Percentiles rank a stretch among this genome's conserved stretches.
phyloP scores from a whole-genome alignment of 2,329 filamentous ascomycete species.

The Fusarium lateritium region DNA sequence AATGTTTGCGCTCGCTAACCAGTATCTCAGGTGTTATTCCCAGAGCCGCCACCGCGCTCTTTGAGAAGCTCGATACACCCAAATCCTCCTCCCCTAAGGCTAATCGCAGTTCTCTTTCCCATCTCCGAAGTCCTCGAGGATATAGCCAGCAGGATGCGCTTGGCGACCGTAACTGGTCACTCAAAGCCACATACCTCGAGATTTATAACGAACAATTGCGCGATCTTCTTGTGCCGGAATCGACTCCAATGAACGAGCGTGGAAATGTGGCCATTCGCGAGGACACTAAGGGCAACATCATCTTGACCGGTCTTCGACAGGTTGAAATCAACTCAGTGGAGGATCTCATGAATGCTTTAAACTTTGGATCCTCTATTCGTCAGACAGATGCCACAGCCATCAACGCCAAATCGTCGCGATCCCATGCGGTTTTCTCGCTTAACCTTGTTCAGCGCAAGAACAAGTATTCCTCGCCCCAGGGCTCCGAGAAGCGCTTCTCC shows the following conservation, averaged over 20 bases:
- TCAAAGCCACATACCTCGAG: slow-evolving; percentile 95
- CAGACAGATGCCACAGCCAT: slow-evolving; percentile 98
- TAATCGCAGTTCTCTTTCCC: slow-evolving; percentile 79
- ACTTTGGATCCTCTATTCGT: slow-evolving; percentile 92
- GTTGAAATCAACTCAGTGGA: slow-evolving; percentile 92
- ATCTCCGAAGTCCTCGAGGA: slow-evolving; percentile 83
- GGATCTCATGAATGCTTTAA: slow-evolving; percentile 89
- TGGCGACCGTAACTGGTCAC: slow-evolving; percentile 84
- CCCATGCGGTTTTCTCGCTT: slow-evolving; percentile 96
- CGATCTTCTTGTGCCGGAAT: slow-evolving; percentile 87
- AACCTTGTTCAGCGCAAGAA: slow-evolving; percentile 90
- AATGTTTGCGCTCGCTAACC: slow-evolving; percentile 17
- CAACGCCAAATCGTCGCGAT: slow-evolving; percentile 97
- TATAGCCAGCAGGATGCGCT: slow-evolving; percentile 68
- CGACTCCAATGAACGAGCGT: slow-evolving; percentile 78
- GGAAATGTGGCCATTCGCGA: slow-evolving; percentile 91
- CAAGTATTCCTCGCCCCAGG: slow-evolving; percentile 66
- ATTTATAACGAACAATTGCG: slow-evolving; percentile 98
- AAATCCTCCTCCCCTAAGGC: slow-evolving; percentile 57
- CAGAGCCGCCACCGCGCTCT: slow-evolving; percentile 86
- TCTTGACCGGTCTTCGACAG: slow-evolving; percentile 90
- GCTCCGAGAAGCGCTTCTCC: slow-evolving; percentile 86
- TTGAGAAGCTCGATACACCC: slow-evolving; percentile 83
- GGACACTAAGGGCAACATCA: slow-evolving; percentile 93
- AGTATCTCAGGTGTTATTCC: slow-evolving; percentile 85